phyloP scores from a whole-genome alignment of 2,329 filamentous ascomycete species.

The Teratosphaeriaceae sp. region DNA sequence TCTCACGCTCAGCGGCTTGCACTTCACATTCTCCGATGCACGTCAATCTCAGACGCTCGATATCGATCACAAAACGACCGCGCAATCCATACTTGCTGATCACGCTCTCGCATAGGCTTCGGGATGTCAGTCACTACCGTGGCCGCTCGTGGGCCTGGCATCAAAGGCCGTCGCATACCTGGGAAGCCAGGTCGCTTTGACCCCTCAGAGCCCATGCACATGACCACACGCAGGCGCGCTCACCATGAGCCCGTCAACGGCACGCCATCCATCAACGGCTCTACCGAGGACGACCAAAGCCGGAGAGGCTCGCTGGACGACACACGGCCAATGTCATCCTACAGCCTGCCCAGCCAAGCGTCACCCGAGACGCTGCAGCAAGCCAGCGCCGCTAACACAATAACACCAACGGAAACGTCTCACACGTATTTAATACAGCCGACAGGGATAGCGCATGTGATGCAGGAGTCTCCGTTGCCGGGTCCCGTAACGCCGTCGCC shows the following conservation, averaged over 20 bases:
- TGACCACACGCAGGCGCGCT: slow-evolving; percentile 37
- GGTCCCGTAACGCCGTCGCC: slow-evolving; percentile 12
- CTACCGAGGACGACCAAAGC: slow-evolving; percentile 17
- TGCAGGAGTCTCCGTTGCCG: no score
- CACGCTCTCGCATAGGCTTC: background rate
- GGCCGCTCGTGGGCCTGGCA: slow-evolving; percentile 8
- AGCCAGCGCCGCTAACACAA: slow-evolving; percentile 8
- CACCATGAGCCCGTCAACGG: slow-evolving; percentile 11
- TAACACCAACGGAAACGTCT: background rate
- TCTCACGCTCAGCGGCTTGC: background rate
- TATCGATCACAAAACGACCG: background rate
- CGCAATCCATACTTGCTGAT: background rate
- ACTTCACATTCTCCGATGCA: background rate
- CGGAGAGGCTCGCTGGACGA: slow-evolving; percentile 20
- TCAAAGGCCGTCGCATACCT: slow-evolving; percentile 16
- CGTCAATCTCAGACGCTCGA: background rate
- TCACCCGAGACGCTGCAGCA: slow-evolving; percentile 15
- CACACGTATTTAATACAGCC: background rate
- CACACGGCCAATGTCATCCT: slow-evolving; percentile 16
- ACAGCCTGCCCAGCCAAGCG: slow-evolving; percentile 19
- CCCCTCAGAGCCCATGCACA: slow-evolving; percentile 43
- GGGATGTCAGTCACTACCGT: slow-evolving; percentile 8
- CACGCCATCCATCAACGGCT: slow-evolving; percentile 21
- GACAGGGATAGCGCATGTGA: no score
- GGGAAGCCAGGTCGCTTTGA: slow-evolving; percentile 31